Evolutionary conservation across 1,139 yeast species (phyloP).

Genomic region (Zygoascus sp.): DNA sequence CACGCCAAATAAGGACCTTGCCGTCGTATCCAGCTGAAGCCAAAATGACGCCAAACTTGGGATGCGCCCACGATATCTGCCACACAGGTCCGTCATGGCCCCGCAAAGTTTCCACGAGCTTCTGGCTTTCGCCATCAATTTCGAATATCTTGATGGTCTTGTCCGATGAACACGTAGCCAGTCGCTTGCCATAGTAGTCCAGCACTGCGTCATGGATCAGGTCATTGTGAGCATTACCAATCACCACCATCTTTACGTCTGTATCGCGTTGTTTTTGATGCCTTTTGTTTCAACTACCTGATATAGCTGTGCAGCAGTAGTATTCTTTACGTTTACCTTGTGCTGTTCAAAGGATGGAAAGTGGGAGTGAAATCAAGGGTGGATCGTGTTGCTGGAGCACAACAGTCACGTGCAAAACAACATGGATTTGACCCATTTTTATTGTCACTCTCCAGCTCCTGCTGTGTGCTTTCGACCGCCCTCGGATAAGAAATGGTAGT

Average conservation of each 20-base stretch:
- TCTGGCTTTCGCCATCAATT: conserved; percentile 71
- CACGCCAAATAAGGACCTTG: conserved; percentile 90
- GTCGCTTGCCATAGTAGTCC: conserved; percentile 91
- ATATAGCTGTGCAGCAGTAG: not conserved
- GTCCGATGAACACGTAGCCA: conserved; percentile 95
- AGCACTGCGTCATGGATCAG: conserved; percentile 94
- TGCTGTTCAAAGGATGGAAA: too few relatives aligned
- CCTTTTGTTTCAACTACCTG: not conserved
- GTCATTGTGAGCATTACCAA: conserved; percentile 49
- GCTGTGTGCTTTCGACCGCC: not conserved
- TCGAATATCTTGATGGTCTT: conserved; percentile 91
- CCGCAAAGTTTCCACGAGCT: conserved; percentile 70
- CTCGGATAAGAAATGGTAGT: not conserved
- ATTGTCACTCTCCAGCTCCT: not conserved
- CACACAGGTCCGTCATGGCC: conserved; percentile 98
- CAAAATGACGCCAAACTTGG: conserved; percentile 89
- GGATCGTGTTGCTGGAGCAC: too few relatives aligned
- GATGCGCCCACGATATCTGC: conserved; percentile 99
- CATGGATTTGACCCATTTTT: too few relatives aligned
- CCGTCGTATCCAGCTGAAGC: conserved; percentile 97
- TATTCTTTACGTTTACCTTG: too few relatives aligned
- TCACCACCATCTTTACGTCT: conserved; percentile 28
- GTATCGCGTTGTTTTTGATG: not conserved
- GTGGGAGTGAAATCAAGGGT: too few relatives aligned
- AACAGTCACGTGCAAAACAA: too few relatives aligned